These are phyloP conservation scores for Saraca asoca DNA, from an alignment of 331 rosid species.

Conservation along the genomic window DNA sequence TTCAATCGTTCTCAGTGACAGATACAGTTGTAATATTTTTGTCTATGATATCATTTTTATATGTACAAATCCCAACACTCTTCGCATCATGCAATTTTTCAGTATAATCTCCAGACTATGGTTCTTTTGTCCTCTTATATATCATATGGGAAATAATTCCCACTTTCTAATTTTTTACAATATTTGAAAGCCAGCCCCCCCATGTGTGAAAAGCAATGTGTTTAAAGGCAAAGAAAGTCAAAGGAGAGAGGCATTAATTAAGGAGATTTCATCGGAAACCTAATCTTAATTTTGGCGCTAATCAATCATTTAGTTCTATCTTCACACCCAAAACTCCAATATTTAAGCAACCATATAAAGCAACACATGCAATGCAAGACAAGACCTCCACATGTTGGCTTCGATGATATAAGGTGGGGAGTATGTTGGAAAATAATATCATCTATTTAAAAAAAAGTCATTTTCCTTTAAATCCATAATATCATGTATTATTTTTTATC, in stretches of 20 bases:
- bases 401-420: no score
- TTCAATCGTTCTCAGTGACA: conserved; percentile 48
- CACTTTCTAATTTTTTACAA: conserved; percentile 36
- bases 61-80: conserved; percentile 39
- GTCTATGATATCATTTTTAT: background rate
- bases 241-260: conserved; percentile 32
- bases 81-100: conserved; percentile 25
- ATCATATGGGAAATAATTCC: conserved; percentile 33
- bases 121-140: conserved; percentile 45
- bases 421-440: no score
- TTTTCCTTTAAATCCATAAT: no score
- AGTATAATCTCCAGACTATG: conserved; percentile 13
- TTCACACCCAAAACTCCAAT: background rate
- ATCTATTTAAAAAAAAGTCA: no score
- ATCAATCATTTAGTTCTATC: conserved; percentile 13
- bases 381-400: background rate
- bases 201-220: conserved; percentile 40
- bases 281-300: conserved; percentile 21
- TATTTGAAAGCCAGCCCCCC: no score
- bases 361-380: no score
- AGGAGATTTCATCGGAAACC: conserved; percentile 8
- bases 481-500: no score
- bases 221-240: conserved; percentile 47
- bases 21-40: conserved; percentile 17
- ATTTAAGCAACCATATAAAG: background rate